Conservation (phyloP, 345 rosid species). For the Populus deltoides region DNA sequence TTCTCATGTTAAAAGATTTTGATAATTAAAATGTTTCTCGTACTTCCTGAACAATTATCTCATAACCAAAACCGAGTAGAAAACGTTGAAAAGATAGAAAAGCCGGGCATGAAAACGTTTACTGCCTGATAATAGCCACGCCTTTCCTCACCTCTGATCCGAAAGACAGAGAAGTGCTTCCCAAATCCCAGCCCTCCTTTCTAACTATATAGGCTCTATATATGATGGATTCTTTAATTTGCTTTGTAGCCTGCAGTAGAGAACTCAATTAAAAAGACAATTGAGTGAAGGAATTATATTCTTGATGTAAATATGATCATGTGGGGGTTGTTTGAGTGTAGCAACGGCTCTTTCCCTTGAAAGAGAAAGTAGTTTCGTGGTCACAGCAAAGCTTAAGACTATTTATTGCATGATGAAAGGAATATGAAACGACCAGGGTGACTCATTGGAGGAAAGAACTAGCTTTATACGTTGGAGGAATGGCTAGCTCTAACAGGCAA, state of each 20-base stretch:
- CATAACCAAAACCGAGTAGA: no score
- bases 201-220: background rate
- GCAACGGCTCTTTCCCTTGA: conserved; percentile 9
- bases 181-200: background rate
- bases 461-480: background rate
- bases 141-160: background rate
- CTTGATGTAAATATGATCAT: background rate
- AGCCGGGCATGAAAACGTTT: no score
- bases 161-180: background rate
- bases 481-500: conserved; percentile 26
- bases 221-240: background rate
- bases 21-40: no score
- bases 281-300: background rate
- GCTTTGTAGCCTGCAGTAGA: background rate
- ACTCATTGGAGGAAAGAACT: conserved; percentile 9
- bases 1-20: no score
- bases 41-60: no score
- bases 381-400: background rate
- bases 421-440: conserved; percentile 19
- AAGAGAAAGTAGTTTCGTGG: conserved; percentile 1
- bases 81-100: no score
- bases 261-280: background rate
- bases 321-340: conserved; percentile 16
- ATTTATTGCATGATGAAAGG: conserved; percentile 30
- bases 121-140: no score